A percentile compares a stretch with the other conserved stretches of the same genome.
Conservation (phyloP, 352 stramenopile species). For the Globisporangium polare region DNA sequence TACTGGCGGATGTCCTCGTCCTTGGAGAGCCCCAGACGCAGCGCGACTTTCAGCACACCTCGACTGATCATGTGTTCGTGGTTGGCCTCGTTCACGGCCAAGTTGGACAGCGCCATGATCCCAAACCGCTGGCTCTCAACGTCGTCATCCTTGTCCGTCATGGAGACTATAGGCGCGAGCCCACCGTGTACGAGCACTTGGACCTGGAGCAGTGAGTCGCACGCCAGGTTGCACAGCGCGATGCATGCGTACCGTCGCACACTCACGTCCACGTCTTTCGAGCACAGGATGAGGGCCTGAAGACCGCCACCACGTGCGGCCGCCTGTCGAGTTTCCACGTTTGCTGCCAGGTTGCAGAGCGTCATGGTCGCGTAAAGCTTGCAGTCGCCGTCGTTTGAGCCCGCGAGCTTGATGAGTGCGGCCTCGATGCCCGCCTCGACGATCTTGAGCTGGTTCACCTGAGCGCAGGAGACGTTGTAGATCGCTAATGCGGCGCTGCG, state of each 20-base stretch:
- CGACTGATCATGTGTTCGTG: constrained; percentile 89
- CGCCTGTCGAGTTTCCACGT: constrained; percentile 86
- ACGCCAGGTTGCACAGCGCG: constrained; percentile 94
- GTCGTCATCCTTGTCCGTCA: constrained; percentile 62
- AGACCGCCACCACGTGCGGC: constrained; percentile 89
- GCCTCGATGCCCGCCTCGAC: constrained; percentile 86
- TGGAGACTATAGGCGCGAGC: constrained; percentile 80
- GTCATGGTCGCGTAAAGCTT: constrained; percentile 94
- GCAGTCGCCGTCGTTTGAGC: constrained; percentile 88
- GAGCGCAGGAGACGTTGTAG: constrained; percentile 94
- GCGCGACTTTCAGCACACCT: constrained; percentile 78
- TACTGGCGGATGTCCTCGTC: constrained; percentile 89
- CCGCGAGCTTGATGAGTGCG: constrained; percentile 83
- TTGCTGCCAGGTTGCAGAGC: constrained; percentile 94
- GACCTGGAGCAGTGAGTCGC: constrained; percentile 85
- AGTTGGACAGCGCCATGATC: constrained; percentile 94
- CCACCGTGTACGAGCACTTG: constrained; percentile 93
- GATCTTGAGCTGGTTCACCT: constrained; percentile 89
- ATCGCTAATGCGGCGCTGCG: constrained; percentile 88
- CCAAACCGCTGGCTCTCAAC: constrained; percentile 88
- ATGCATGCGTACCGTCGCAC: constrained; percentile 92
- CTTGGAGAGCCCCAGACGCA: constrained; percentile 62
- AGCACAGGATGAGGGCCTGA: constrained; percentile 86
- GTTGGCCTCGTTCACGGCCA: constrained; percentile 93
- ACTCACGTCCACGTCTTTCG: constrained; percentile 86